Conservation (phyloP, 208 protist genomes). For the Tritrichomonas musculus region DNA sequence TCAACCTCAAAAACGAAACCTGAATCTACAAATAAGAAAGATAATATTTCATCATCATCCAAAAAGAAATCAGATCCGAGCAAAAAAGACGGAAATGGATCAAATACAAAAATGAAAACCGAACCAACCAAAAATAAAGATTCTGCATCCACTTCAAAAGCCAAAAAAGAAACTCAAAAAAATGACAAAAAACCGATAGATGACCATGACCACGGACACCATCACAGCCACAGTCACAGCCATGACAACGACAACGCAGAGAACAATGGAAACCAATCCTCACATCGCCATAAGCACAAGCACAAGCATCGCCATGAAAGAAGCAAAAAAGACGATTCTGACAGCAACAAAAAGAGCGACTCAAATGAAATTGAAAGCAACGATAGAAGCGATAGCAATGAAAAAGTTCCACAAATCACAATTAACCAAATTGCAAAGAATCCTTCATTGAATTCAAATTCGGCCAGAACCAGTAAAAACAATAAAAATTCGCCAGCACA, state of each 20-base stretch:
- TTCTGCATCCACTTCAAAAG: not conserved
- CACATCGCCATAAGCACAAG: not conserved
- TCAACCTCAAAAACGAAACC: not conserved
- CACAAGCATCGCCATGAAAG: not conserved
- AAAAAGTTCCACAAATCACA: not conserved
- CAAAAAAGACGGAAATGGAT: not conserved
- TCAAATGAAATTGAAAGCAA: not conserved
- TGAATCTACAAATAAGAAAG: not conserved
- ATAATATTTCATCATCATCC: not conserved
- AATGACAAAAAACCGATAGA: not conserved
- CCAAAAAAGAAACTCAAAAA: not conserved
- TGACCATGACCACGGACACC: not conserved
- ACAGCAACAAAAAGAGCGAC: not conserved
- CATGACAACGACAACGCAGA: not conserved
- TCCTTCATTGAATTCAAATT: too few relatives aligned
- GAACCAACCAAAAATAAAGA: not conserved
- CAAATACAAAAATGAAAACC: not conserved
- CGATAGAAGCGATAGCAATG: not conserved
- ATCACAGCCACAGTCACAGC: not conserved
- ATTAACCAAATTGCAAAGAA: not conserved
- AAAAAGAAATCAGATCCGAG: not conserved
- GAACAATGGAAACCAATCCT: not conserved
- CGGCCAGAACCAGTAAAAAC: too few relatives aligned
- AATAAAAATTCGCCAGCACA: too few relatives aligned
- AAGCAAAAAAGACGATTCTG: not conserved